These are phyloP conservation scores for Mycena amicta DNA, from an alignment of 768 basidiomycete species.

Conservation along the genomic window DNA sequence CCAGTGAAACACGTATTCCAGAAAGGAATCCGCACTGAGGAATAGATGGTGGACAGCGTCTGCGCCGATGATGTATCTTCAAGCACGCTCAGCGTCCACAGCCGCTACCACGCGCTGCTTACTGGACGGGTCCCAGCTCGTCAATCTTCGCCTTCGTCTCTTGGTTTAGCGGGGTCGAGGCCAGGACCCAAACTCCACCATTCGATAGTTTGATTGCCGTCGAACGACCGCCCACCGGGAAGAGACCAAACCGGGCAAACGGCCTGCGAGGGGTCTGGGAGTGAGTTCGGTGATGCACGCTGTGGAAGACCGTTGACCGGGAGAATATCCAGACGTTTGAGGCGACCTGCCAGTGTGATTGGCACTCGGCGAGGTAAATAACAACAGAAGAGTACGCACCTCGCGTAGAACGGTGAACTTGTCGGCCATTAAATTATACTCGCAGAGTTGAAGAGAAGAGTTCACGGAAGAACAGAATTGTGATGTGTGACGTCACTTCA, in stretches of 20 bases:
- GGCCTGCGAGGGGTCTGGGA: slow-evolving; percentile 44
- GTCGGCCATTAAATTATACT: no score
- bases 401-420: slow-evolving; percentile 16
- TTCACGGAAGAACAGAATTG: no score
- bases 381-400: no score
- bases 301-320: background rate
- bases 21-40: slow-evolving; percentile 43
- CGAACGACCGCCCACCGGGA: slow-evolving; percentile 81
- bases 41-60: slow-evolving; percentile 64
- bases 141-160: slow-evolving; percentile 67
- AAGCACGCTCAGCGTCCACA: no score
- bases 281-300: no score
- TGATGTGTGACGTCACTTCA: no score
- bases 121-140: slow-evolving; percentile 73
- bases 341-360: slow-evolving; percentile 6
- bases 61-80: slow-evolving; percentile 60
- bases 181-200: slow-evolving; percentile 79
- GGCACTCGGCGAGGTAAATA: no score
- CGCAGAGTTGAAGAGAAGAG: slow-evolving; percentile 7
- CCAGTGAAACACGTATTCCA: slow-evolving; percentile 6
- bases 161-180: slow-evolving; percentile 69
- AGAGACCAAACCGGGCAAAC: slow-evolving; percentile 63
- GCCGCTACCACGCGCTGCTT: slow-evolving; percentile 27
- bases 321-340: slow-evolving; percentile 20
- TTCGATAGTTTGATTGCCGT: slow-evolving; percentile 74